Percentiles rank a stretch among this genome's conserved stretches.
Conservation (phyloP, 495 filamentous ascomycete species). For the Neurospora tetrasperma region DNA sequence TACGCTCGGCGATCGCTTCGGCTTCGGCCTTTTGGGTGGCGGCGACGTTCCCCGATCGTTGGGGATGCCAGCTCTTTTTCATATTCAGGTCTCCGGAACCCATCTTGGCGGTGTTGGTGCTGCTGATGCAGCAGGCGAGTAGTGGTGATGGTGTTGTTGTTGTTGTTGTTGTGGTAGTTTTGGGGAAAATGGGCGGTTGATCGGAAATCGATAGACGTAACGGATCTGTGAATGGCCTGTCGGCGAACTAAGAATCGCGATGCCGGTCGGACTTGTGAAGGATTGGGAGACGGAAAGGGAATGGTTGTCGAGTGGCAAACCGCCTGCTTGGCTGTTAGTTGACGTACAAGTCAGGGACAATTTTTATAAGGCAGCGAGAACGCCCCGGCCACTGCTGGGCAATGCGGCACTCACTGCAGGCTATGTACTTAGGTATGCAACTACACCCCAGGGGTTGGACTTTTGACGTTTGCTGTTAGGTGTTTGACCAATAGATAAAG, state of each 20-base stretch:
- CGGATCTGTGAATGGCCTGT: not conserved
- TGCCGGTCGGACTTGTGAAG: not conserved
- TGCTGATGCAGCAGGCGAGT: constrained; percentile 4
- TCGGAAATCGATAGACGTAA: not conserved
- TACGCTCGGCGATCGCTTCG: constrained; percentile 90
- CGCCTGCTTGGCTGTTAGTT: not conserved
- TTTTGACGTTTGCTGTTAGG: not conserved
- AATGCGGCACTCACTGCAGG: not conserved
- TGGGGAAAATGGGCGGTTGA: not conserved
- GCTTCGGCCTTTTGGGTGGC: constrained; percentile 49
- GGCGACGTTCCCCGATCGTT: constrained; percentile 26
- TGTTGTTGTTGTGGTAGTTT: not conserved
- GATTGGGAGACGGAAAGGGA: not conserved
- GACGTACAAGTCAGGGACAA: not conserved
- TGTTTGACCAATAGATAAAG: constrained; percentile 16
- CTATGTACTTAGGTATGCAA: not conserved
- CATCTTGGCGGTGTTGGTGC: constrained; percentile 47
- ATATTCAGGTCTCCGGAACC: constrained; percentile 76
- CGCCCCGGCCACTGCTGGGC: not conserved
- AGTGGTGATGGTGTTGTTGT: not conserved
- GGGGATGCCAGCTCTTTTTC: constrained; percentile 91
- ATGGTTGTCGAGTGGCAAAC: not conserved
- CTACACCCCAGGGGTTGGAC: not conserved
- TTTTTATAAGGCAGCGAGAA: not conserved
- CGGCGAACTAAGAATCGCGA: not conserved